Evolutionary conservation across 228 moss, liverwort and hornwort genomes (phyloP), one percentile per base, ranked within the genome.

Genomic region (Sphagnum magellanicum): DNA sequence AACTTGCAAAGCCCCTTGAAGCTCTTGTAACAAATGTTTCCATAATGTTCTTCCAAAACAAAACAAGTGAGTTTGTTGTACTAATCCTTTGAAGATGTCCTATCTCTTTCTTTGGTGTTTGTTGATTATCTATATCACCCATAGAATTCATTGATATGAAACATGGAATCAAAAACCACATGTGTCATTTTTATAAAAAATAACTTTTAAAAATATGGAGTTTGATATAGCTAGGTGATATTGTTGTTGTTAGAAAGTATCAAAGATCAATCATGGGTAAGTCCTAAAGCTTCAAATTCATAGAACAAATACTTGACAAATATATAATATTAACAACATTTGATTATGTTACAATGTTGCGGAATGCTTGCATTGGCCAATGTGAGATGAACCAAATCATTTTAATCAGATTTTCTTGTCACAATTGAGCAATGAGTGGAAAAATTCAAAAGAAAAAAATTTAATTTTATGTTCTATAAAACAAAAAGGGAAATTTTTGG

Each of bases 331-430:
- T 15, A 59, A 8, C 59, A 4, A 15, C 15, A 8, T 63, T 4
- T n/a, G n/a, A n/a, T n/a, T 15, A 5, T 47, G 57, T 0, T 32
- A 13, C 58, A 58, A 68, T 72, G 67, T 50, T 72, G 72, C 63
- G 72, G 79, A 87, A 84, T 75, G 76, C 74, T 73, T 79, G 53
- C 84, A 87, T 77, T 87, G 81, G 78, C 87, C 79, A 71, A 84
- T 84, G 84, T 84, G 84, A 84, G 84, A 84, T 49, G 81, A 84
- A 52, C 81, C 84, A 52, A 62, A 73, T 67, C 71, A 69, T 11
- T 84, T 87, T 71, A 84, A 87, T 69, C 52, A 58, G 16, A 52
- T 79, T 16, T 81, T 87, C 49, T 68, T 87, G 53, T 13, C 65
- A 65, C n/a, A n/a, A n/a, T n/a, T n/a, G n/a, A n/a, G n/a, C n/a